These are phyloP conservation scores for Aureobasidium sp. DNA, from an alignment of 2,329 filamentous ascomycete genomes.

Conservation along the genomic window DNA sequence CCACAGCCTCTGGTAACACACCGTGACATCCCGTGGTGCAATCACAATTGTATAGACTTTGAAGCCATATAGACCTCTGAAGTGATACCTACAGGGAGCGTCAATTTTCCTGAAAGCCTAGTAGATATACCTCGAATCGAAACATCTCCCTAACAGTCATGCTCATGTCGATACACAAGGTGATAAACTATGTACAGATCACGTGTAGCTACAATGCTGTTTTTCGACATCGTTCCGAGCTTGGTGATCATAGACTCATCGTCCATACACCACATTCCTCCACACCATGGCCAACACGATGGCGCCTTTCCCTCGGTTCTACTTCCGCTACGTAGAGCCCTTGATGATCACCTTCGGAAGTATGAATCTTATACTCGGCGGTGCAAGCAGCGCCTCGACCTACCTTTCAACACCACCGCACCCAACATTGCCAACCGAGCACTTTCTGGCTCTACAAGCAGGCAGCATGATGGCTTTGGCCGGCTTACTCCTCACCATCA, in stretches of 20 bases:
- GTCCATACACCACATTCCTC: not conserved
- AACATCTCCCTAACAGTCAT: no score
- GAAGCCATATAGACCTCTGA: not conserved
- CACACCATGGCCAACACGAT: not conserved
- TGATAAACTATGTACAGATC: not conserved
- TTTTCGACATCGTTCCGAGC: not conserved
- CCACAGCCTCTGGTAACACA: not conserved
- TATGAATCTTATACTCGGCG: not conserved
- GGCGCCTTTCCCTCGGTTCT: not conserved
- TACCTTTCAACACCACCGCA: constrained; percentile 1
- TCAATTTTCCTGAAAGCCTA: no score
- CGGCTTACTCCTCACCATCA: not conserved
- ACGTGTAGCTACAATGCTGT: not conserved
- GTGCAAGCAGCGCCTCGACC: not conserved
- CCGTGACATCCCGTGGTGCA: not conserved
- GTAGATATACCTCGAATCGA: no score
- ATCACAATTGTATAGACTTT: no score
- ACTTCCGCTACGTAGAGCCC: constrained; percentile 2
- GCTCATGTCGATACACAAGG: not conserved
- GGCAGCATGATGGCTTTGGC: constrained; percentile 2
- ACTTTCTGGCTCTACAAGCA: constrained; percentile 1
- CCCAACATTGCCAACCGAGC: not conserved
- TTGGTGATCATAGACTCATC: not conserved
- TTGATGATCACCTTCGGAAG: constrained; percentile 3
- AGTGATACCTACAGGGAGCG: not conserved